Conservation (phyloP, 1,284 basidiomycete genomes). For the Puccinia triticina region DNA sequence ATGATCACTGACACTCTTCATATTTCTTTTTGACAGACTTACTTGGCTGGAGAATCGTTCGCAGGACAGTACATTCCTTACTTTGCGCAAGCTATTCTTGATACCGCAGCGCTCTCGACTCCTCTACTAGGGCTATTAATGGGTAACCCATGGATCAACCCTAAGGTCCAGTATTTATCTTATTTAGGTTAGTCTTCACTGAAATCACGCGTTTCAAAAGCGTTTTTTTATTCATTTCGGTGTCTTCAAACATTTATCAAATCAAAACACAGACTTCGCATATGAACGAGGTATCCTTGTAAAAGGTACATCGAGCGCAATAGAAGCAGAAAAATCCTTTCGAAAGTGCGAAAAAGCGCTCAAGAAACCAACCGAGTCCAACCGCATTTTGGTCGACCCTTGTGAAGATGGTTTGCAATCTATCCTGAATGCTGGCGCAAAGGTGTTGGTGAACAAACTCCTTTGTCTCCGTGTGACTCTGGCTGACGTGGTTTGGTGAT, state of each 20-base stretch:
- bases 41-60: conserved; percentile 87
- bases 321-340: conserved; percentile 23
- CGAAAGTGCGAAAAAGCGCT: conserved; percentile 2
- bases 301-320: conserved; percentile 25
- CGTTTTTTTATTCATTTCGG: conserved; percentile 60
- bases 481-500: not conserved
- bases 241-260: not conserved
- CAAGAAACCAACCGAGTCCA: not conserved
- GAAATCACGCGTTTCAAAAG: conserved; percentile 74
- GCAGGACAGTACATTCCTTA: conserved; percentile 99
- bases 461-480: not conserved
- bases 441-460: conserved; percentile 9
- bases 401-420: conserved; percentile 33
- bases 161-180: conserved; percentile 80
- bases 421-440: conserved; percentile 19
- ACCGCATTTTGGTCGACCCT: not conserved
- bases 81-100: conserved; percentile 67
- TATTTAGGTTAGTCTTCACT: conserved; percentile 84
- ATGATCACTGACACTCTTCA: not conserved
- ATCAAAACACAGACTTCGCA: conserved; percentile 31
- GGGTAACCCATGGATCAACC: conserved; percentile 97
- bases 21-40: conserved; percentile 66
- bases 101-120: conserved; percentile 52
- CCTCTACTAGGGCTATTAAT: conserved; percentile 81
- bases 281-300: conserved; percentile 39